Evolutionary conservation across 169 alveolate genomes (phyloP).

Genomic region (Eimeria praecox): DNA sequence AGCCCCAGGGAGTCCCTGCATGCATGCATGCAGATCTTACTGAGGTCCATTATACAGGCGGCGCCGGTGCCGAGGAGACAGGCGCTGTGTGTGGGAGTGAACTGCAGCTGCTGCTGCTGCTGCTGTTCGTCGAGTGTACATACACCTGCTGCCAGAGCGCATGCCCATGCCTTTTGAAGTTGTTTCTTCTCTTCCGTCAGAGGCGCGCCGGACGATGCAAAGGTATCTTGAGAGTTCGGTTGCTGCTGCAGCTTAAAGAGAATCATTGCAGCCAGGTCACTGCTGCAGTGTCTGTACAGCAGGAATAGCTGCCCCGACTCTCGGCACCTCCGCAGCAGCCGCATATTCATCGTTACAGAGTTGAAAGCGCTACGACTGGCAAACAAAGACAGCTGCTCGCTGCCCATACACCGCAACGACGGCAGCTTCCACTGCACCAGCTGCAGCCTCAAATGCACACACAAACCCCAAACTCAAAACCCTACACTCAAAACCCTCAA

Average conservation of each 20-base stretch:
- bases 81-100: slow-evolving; percentile 47
- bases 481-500: background rate
- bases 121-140: slow-evolving; percentile 64
- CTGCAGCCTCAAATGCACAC: background rate
- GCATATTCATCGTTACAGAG: slow-evolving; percentile 58
- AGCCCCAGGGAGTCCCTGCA: background rate
- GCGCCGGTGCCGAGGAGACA: slow-evolving; percentile 70
- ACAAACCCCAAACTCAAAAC: slow-evolving; percentile 17
- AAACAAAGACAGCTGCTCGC: slow-evolving; percentile 67
- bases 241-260: slow-evolving; percentile 39
- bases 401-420: slow-evolving; percentile 74
- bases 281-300: slow-evolving; percentile 76
- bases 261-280: slow-evolving; percentile 33
- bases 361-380: slow-evolving; percentile 62
- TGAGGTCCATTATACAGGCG: slow-evolving; percentile 70
- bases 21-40: slow-evolving; percentile 42
- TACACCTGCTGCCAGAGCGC: slow-evolving; percentile 56
- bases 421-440: slow-evolving; percentile 76
- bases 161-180: slow-evolving; percentile 41
- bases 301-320: slow-evolving; percentile 54
- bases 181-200: background rate
- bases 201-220: background rate
- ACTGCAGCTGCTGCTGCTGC: slow-evolving; percentile 74
- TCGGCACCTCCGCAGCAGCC: slow-evolving; percentile 59
- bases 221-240: background rate